Percentiles rank a stretch among this genome's conserved stretches.
These are phyloP conservation scores for Botryosphaeria agaves DNA, from an alignment of 2,329 filamentous ascomycete genomes.

Conservation along the genomic window DNA sequence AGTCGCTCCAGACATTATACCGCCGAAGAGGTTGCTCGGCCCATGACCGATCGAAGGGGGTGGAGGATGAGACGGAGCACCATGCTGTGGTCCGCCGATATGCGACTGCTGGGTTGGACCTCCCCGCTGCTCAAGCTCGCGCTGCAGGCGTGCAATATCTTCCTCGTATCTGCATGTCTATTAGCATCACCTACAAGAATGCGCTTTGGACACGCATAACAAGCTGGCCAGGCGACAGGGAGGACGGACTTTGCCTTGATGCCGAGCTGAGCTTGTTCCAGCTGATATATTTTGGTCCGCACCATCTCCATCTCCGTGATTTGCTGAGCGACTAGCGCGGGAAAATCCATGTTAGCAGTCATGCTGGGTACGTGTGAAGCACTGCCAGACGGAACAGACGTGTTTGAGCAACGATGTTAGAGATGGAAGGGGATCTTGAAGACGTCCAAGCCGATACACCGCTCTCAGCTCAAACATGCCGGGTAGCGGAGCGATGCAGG, in stretches of 20 bases:
- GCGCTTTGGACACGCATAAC: background rate
- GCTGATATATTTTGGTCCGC: constrained; percentile 76
- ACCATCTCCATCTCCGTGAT: constrained; percentile 93
- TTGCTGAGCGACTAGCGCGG: constrained; percentile 79
- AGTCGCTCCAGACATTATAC: constrained; percentile 80
- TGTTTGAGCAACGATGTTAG: too few species aligned
- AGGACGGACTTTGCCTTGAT: constrained; percentile 78
- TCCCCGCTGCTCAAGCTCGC: constrained; percentile 64
- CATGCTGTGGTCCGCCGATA: constrained; percentile 53
- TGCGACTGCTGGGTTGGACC: constrained; percentile 48
- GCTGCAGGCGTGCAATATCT: constrained; percentile 68
- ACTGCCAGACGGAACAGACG: too few species aligned
- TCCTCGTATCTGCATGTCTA: constrained; percentile 68
- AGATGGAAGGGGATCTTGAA: too few species aligned
- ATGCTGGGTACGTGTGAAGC: too few species aligned
- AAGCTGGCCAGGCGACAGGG: background rate
- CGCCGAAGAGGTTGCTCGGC: constrained; percentile 77
- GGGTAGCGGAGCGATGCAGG: too few species aligned
- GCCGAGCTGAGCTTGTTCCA: constrained; percentile 76
- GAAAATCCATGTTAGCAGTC: too few species aligned
- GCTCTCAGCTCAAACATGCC: too few species aligned
- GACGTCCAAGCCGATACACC: too few species aligned
- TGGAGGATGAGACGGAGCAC: constrained; percentile 64
- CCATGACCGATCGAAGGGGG: constrained; percentile 78
- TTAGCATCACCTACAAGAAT: too few species aligned